Evolutionary conservation across 2,329 filamentous ascomycete species (phyloP), one percentile per base, ranked within the genome.

Genomic region (Apiospora hydei): DNA sequence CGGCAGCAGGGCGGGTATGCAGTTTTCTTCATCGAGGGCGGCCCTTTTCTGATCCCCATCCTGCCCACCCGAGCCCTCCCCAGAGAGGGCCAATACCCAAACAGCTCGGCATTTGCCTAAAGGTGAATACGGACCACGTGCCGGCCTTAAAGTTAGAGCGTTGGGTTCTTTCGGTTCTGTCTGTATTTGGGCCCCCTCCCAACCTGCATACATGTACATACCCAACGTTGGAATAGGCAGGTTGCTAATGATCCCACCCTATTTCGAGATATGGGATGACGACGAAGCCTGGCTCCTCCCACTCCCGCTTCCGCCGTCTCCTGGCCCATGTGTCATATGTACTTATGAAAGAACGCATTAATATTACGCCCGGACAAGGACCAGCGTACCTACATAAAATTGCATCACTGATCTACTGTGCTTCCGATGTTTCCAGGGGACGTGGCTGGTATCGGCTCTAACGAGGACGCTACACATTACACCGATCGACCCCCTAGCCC

Each of bases 171-270:
- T 30, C 53, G 26, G 26, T 64, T 64, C 57, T 64, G n/a, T 49
- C 6, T 44, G 43, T 21, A 5, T 10, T 64, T 41, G 21, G 21
- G 57, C 18, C 11, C 8, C 8, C 44, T 18, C 57, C 57, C 57
- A n/a, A n/a, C 18, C 57, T 41, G 34, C 34, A 38, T 43, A 43
- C 41, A 11, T 43, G 41, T 14, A n/a, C 5, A 4, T 41, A 21
- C 30, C 57, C n/a, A 41, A 64, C 34, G 34, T 64, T 64, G 57
- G 21, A 64, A 64, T 64, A 64, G 57, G 57, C 57, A 64, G 57
- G 57, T 64, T 64, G 26, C 18, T 49, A 61, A 21, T 21, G 30
- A 30, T 30, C 24, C 49, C 24, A 53, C 51, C 51, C 24, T 18
- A 14, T 30, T 18, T 26, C 24, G 26, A 14, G 53, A 61, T 38